phyloP scores from a whole-genome alignment of 306 rosid species.

The Dryas drummondii region DNA sequence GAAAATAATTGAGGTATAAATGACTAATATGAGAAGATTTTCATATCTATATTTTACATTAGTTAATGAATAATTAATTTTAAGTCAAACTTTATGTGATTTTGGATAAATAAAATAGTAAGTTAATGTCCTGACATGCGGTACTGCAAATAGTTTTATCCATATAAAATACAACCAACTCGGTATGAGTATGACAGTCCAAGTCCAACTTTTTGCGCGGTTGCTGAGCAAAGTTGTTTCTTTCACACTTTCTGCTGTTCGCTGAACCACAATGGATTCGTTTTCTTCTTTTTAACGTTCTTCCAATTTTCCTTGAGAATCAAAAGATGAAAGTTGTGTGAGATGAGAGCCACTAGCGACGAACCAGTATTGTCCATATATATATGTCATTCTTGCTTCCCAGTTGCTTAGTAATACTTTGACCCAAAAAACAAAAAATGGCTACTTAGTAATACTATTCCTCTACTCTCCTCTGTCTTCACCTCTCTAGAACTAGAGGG shows the following conservation, averaged over 20 bases:
- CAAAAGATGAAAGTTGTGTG: not conserved
- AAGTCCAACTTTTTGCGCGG: not conserved
- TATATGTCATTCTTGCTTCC: not conserved
- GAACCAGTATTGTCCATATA: not conserved
- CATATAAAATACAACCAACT: not conserved
- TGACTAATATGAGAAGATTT: too few species aligned
- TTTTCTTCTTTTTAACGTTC: not conserved
- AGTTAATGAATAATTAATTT: too few species aligned
- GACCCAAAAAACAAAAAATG: too few species aligned
- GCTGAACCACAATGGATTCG: not conserved
- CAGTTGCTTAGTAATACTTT: not conserved
- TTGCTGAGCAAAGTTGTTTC: not conserved
- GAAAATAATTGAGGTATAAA: too few species aligned
- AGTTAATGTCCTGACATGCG: too few species aligned
- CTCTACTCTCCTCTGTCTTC: not conserved
- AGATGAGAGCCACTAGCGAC: slow-evolving; percentile 1
- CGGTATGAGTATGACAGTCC: not conserved
- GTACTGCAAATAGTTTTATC: not conserved
- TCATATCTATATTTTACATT: too few species aligned
- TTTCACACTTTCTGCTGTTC: not conserved
- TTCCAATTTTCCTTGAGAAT: not conserved
- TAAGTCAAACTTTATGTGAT: too few species aligned
- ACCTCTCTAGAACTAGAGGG: not conserved
- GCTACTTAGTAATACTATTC: not conserved
- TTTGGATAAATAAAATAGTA: too few species aligned